These are phyloP conservation scores for Cladosporium sp. DNA, from an alignment of 2,329 filamentous ascomycete genomes.

Conservation along the genomic window DNA sequence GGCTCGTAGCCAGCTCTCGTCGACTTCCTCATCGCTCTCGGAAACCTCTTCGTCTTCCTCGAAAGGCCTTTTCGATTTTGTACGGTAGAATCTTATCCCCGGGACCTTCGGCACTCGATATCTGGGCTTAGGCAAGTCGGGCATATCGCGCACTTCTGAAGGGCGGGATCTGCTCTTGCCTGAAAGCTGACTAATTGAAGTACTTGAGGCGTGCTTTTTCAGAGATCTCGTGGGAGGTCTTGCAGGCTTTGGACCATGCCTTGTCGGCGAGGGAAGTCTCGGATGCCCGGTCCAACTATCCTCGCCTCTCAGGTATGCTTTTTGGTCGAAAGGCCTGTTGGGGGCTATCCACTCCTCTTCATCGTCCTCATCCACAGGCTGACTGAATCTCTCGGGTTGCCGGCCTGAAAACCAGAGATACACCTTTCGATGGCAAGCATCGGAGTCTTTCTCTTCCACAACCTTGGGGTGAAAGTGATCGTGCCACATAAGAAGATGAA, in stretches of 20 bases:
- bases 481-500: constrained; percentile 32
- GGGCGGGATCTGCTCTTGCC: neutral
- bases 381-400: constrained; percentile 11
- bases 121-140: constrained; percentile 1
- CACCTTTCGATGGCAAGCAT: constrained; percentile 2
- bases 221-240: neutral
- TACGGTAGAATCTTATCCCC: constrained; percentile 35
- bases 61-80: constrained; percentile 34
- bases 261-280: neutral
- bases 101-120: constrained; percentile 33
- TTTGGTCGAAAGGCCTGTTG: constrained; percentile 29
- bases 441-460: constrained; percentile 14
- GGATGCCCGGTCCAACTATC: constrained; percentile 25
- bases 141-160: neutral
- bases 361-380: constrained; percentile 22
- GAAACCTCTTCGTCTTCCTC: constrained; percentile 33
- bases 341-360: constrained; percentile 31
- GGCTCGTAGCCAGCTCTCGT: constrained; percentile 32
- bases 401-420: constrained; percentile 3
- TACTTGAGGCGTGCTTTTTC: neutral
- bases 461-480: constrained; percentile 29
- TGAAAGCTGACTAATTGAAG: neutral
- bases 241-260: neutral
- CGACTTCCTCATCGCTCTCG: constrained; percentile 40
- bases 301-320: constrained; percentile 30